Percentiles rank a stretch among this genome's conserved stretches.
phyloP scores from a whole-genome alignment of 768 basidiomycete genomes.

The Mycena leptocephala region DNA sequence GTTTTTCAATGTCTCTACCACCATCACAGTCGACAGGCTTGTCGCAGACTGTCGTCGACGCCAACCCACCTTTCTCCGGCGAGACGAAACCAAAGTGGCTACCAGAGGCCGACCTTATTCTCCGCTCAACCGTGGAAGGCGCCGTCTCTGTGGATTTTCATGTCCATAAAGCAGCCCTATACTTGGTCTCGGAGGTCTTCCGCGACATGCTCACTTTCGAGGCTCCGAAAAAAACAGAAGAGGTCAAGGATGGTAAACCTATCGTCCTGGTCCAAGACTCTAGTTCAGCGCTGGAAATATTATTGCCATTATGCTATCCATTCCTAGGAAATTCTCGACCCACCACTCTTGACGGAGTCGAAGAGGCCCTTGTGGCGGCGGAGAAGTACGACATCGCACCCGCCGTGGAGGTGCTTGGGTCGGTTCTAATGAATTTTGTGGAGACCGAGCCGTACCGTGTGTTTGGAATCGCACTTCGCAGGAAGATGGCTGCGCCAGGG shows the following conservation, averaged over 20 bases:
- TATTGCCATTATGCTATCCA: background rate
- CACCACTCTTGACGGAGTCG: background rate
- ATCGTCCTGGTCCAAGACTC: background rate
- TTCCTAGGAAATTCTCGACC: background rate
- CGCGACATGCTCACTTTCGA: background rate
- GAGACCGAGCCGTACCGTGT: background rate
- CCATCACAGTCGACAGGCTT: too few species aligned
- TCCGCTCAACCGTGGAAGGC: background rate
- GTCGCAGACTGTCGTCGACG: background rate
- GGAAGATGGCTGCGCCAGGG: background rate
- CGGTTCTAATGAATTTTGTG: background rate
- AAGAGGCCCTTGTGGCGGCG: background rate
- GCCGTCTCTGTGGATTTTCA: background rate
- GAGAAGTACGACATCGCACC: background rate
- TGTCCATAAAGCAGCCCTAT: background rate
- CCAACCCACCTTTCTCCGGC: background rate
- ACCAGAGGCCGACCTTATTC: conserved; percentile 9
- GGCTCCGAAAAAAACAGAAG: background rate
- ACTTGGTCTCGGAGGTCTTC: background rate
- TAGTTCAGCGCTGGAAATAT: background rate
- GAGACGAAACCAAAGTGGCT: background rate
- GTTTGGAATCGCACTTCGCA: background rate
- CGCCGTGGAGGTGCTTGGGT: background rate
- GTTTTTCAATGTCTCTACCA: too few species aligned
- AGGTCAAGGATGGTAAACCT: background rate